Evolutionary conservation across 129 eudicot species (phyloP).

Genomic region (Flaveria trinervia): DNA sequence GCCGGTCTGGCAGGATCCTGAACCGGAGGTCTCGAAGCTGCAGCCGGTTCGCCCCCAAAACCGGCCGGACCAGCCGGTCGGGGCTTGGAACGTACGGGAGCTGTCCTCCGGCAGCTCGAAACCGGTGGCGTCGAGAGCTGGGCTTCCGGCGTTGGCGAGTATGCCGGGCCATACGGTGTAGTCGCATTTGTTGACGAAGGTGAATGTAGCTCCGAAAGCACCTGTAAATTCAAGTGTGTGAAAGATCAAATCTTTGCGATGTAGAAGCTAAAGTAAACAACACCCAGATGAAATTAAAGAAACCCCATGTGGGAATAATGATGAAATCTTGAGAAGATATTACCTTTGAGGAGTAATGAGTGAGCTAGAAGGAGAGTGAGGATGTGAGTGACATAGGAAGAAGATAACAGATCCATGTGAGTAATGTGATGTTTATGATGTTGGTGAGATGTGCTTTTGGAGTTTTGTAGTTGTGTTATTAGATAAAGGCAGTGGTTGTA

Average conservation of each 20-base stretch:
- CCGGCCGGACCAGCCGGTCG: conserved; percentile 98
- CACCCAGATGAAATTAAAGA: neutral
- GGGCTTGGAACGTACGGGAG: conserved; percentile 74
- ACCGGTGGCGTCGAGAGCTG: conserved; percentile 71
- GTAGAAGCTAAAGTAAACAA: too few relatives aligned
- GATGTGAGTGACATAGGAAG: conserved; percentile 17
- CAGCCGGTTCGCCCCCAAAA: conserved; percentile 95
- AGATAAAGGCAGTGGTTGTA: conserved; percentile 23
- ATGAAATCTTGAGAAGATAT: neutral
- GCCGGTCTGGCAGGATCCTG: conserved; percentile 70
- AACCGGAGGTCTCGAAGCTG: conserved; percentile 61
- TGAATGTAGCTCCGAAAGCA: conserved; percentile 70
- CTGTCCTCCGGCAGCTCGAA: conserved; percentile 68
- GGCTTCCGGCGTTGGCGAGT: conserved; percentile 85
- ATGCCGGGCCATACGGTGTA: conserved; percentile 95
- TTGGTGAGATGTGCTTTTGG: conserved; percentile 24
- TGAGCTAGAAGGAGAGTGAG: conserved; percentile 39
- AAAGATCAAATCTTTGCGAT: neutral
- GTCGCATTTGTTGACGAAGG: conserved; percentile 85
- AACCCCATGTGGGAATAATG: neutral
- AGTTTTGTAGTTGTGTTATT: conserved; percentile 24
- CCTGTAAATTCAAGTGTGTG: conserved; percentile 27
- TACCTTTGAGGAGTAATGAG: conserved; percentile 50
- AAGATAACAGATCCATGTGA: conserved; percentile 51
- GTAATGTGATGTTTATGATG: neutral